Base-by-base conservation (phyloP, 2,329 filamentous ascomycete species). In the Aspergillus oerlinghausenensis region DNA sequence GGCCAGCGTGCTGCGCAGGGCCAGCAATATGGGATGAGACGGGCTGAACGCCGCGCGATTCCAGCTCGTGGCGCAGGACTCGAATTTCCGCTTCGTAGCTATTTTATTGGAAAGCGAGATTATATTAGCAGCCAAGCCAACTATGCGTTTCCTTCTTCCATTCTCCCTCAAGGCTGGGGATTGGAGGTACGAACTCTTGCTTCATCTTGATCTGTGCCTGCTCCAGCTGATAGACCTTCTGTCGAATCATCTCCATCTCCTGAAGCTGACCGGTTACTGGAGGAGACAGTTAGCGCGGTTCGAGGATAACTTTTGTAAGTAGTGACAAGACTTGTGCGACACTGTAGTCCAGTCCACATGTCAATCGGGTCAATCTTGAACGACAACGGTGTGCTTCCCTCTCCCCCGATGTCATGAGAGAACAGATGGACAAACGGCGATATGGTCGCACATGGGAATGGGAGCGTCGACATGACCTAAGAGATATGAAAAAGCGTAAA, bases 41-140 rank as follows among this genome's bases (percentile, higher is more conserved):
- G 42, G 80, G 74, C 61, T 84, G 81, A 21, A 86, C 85, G 59
- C 86, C 86, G 65, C 86, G 83, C 65, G 83, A 80, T 70, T 89
- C 92, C 52, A 99, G 86, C 76, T 97, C 93, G 69, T 92, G 89
- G 71, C 90, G 90, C 66, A 99, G 84, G 69, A 88, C 84, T 63
- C 83, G 81, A 59, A 97, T 89, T 70, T 97, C 92, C 63, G 96
- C 91, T 71, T 99, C 94, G 71, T 97, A 97, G 71, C 93, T 97
- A 67, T 47, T 47, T 47, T 14, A 25, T 26, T 14, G 9, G 38
- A 42, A 51, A 54, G 19, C 43, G 40, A 35, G 32, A 51, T 17
- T 32, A 38, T n/a, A 57, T 72, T 50, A 70, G 64, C 43, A 52
- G 14, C 32, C 32, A 38, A 38, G 14, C 32, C 32, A 38, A 38